These are phyloP conservation scores for Tylopilus vinaceipallidus DNA, from an alignment of 768 basidiomycete species.

Conservation along the genomic window DNA sequence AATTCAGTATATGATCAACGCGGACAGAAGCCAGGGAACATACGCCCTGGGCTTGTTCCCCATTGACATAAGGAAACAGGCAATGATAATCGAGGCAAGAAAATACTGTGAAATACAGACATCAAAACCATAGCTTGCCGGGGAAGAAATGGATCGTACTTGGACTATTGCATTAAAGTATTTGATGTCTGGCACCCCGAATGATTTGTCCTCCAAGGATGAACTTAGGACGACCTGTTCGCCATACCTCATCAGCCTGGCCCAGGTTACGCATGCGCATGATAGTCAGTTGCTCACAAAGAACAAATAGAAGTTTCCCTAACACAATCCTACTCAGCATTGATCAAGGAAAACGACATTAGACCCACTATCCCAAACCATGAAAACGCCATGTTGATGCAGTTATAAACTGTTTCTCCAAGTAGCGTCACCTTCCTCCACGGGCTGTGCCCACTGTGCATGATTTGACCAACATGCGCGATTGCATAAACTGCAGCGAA, in stretches of 20 bases:
- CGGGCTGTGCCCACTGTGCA: constrained; percentile 58
- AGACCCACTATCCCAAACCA: constrained; percentile 88
- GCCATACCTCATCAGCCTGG: neutral
- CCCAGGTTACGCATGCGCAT: neutral
- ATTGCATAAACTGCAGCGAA: constrained; percentile 94
- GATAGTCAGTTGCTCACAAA: constrained; percentile 56
- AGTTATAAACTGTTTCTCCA: constrained; percentile 82
- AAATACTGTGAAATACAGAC: constrained; percentile 58
- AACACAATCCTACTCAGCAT: neutral
- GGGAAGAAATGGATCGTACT: constrained; percentile 37
- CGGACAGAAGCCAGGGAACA: neutral
- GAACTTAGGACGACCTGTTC: constrained; percentile 80
- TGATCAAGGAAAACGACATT: neutral
- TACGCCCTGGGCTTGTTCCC: constrained; percentile 90
- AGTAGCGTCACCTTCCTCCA: constrained; percentile 71
- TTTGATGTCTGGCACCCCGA: constrained; percentile 60
- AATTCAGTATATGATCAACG: constrained; percentile 4
- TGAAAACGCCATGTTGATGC: constrained; percentile 82
- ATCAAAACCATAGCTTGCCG: constrained; percentile 3
- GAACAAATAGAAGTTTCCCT: constrained; percentile 96
- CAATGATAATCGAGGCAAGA: constrained; percentile 82
- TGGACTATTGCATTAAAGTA: constrained; percentile 77
- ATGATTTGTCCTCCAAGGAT: constrained; percentile 74
- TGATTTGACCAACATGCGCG: constrained; percentile 54
- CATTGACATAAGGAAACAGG: constrained; percentile 93